These are phyloP conservation scores for Leptoxyphium fumago DNA, from an alignment of 2,329 filamentous ascomycete species.

Conservation along the genomic window DNA sequence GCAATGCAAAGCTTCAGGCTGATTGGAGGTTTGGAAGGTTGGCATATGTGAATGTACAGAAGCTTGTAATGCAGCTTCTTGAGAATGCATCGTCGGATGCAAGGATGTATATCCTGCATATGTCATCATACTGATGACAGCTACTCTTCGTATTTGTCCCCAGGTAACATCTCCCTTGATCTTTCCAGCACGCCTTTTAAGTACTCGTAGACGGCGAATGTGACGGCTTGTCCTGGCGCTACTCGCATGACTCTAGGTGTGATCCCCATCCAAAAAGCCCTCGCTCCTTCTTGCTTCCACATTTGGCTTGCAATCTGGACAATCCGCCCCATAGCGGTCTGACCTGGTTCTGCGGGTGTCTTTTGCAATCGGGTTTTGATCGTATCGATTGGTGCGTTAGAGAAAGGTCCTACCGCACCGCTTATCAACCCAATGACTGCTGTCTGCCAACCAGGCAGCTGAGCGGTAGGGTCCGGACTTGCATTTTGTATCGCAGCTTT, in stretches of 20 bases:
- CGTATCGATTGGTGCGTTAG: slow-evolving; percentile 94
- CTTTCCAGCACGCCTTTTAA: slow-evolving; percentile 35
- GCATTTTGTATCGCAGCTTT: slow-evolving; percentile 60
- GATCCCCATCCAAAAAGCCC: slow-evolving; percentile 98
- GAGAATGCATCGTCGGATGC: no score
- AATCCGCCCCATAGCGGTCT: slow-evolving; percentile 69
- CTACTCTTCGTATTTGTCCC: slow-evolving; percentile 36
- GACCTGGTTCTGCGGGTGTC: slow-evolving; percentile 62
- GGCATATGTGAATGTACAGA: no score
- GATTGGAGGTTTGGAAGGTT: no score
- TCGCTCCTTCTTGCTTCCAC: slow-evolving; percentile 73
- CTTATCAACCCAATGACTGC: slow-evolving; percentile 79
- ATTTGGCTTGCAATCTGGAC: slow-evolving; percentile 50
- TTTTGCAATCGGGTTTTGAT: slow-evolving; percentile 96
- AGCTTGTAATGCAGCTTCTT: no score
- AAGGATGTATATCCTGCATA: no score
- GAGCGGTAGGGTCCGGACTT: slow-evolving; percentile 54
- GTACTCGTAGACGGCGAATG: slow-evolving; percentile 45
- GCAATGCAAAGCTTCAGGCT: no score
- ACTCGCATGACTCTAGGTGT: slow-evolving; percentile 96
- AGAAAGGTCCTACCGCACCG: slow-evolving; percentile 89
- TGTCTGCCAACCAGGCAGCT: slow-evolving; percentile 78
- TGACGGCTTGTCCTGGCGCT: slow-evolving; percentile 79
- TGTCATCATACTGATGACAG: background rate
- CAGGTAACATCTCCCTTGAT: slow-evolving; percentile 30